Conservation (phyloP, 2,329 filamentous ascomycete genomes). For the Emmonsiellopsis sp. region DNA sequence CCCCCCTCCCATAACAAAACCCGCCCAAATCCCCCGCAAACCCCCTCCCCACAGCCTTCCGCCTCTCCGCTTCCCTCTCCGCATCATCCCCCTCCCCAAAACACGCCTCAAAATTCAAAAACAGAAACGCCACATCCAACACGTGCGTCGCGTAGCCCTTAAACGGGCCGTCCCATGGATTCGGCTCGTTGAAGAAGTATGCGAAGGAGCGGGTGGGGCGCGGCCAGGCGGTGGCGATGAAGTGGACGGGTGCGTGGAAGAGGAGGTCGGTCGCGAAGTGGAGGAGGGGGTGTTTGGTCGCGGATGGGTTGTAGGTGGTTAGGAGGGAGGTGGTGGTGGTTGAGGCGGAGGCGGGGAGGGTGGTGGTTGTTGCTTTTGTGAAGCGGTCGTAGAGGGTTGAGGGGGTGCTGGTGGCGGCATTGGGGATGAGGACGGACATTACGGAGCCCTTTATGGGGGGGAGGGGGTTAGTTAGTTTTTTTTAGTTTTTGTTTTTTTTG, state of each 20-base stretch:
- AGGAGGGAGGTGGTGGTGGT: background rate
- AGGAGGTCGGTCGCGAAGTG: constrained; percentile 37
- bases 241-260: constrained; percentile 36
- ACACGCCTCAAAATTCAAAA: constrained; percentile 30
- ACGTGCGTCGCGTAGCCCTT: constrained; percentile 34
- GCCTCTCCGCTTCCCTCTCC: background rate
- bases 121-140: constrained; percentile 37
- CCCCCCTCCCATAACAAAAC: background rate
- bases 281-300: constrained; percentile 21
- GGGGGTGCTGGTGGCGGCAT: background rate
- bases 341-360: background rate
- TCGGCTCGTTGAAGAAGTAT: constrained; percentile 40
- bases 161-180: constrained; percentile 37
- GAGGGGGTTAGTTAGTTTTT: background rate
- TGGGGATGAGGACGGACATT: background rate
- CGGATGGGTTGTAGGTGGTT: background rate
- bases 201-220: constrained; percentile 22
- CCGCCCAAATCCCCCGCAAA: background rate
- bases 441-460: background rate
- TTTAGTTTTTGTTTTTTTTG: background rate
- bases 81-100: background rate
- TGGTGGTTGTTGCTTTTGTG: background rate
- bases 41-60: background rate
- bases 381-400: background rate
- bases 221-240: constrained; percentile 30